These are phyloP conservation scores for Endogone sp. DNA, from an alignment of 192 early-diverging fungal species.

Conservation along the genomic window DNA sequence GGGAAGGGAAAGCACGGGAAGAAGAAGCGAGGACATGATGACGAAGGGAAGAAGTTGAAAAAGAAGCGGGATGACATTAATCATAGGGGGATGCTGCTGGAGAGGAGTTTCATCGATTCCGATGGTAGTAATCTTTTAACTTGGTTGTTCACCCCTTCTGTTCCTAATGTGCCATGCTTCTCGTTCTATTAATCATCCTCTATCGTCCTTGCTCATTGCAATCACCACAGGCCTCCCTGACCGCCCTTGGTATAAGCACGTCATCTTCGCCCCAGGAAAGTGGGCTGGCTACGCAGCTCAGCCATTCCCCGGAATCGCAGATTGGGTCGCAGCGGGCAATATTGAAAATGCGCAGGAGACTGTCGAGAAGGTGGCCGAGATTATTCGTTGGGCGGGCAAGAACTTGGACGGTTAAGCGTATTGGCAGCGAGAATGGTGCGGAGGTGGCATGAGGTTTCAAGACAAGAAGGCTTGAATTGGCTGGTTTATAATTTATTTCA, in stretches of 20 bases:
- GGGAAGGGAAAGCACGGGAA: no score
- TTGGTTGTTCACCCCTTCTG: no score
- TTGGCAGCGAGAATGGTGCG: no score
- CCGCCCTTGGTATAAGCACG: conserved; percentile 59
- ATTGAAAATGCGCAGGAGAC: conserved; percentile 20
- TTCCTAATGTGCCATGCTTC: no score
- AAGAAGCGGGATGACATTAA: conserved; percentile 38
- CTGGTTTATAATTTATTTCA: no score
- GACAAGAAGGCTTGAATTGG: no score
- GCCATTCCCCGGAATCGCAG: conserved; percentile 50
- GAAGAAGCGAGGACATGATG: not conserved
- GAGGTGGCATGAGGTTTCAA: no score
- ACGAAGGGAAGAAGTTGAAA: conserved; percentile 18
- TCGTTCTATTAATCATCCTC: no score
- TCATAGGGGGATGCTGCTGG: conserved; percentile 37
- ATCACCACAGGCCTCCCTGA: conserved; percentile 36
- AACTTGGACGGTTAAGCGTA: no score
- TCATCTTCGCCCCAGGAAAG: conserved; percentile 48
- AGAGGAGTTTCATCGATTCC: conserved; percentile 50
- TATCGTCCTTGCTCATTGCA: no score
- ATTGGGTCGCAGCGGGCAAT: conserved; percentile 34
- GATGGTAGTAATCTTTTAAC: conserved; percentile 16
- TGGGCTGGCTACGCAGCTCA: conserved; percentile 47
- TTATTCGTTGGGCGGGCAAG: conserved; percentile 37
- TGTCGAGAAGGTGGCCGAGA: conserved; percentile 27